Evolutionary conservation across 2,329 filamentous ascomycete genomes (phyloP), one percentile per base, ranked within the genome.

Genomic region (Diaporthe velutina): DNA sequence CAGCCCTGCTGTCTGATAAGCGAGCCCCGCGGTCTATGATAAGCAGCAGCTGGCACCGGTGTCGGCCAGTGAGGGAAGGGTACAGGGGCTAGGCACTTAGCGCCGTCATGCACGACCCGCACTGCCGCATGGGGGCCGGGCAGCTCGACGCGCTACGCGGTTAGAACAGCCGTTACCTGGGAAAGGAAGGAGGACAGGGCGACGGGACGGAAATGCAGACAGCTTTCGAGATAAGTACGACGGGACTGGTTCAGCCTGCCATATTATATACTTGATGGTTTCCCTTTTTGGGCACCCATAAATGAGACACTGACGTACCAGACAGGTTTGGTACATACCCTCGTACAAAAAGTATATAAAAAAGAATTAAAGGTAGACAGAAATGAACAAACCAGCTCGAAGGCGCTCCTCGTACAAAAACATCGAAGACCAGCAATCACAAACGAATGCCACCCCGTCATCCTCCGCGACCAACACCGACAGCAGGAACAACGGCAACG

Each of bases 331-430:
- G 67, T 42, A 28, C 42, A 58, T 52, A 70, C 30, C 35, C 50
- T 57, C 33, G 48, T 40, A 22, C 60, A 45, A 35, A n/a, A 42
- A 66, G 57, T 64, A 45, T 45, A 45, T 45, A 57, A 55, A 54
- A 54, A 19, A 42, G 54, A n/a, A 33, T 2, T 4, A 9, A 30
- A 42, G 30, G 45, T 52, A 52, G 30, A 67, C 45, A 57, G 74
- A 67, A 25, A 76, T 76, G 74, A 76, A 76, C 74, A 74, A 35
- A 58, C 74, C 74, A 33, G 74, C 74, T 42, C 72, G 74, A 48
- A 70, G 74, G 74, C 74, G 72, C 67, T 76, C 74, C 73, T 76
- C 74, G 17, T 72, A 75, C 73, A 75, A 73, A 40, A 54, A 70
- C 28, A 68, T 40, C 54, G 42, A 48, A 25, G 70, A 73, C 38